Conservation (phyloP, 106 monocot genomes). For the Dactylorhiza incarnata region DNA sequence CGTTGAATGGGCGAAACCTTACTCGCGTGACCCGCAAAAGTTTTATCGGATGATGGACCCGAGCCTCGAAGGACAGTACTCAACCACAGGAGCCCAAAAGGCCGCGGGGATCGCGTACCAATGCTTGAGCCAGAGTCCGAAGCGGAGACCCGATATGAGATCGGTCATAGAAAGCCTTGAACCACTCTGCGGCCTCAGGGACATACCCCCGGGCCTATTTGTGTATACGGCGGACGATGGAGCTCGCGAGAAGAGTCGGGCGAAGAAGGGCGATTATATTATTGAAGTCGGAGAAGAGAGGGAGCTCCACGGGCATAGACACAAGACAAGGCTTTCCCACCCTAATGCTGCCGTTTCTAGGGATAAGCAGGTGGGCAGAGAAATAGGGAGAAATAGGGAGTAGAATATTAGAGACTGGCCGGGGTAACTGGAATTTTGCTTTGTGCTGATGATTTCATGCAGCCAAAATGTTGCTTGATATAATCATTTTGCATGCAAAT, state of each 20-base stretch:
- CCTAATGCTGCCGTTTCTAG: neutral
- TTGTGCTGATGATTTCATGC: too few relatives aligned
- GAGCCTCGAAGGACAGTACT: slow-evolving; percentile 44
- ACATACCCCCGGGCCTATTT: slow-evolving; percentile 31
- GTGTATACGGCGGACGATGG: slow-evolving; percentile 19
- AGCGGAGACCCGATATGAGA: slow-evolving; percentile 44
- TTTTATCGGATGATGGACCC: slow-evolving; percentile 45
- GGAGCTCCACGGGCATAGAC: neutral
- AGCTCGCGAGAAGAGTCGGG: neutral
- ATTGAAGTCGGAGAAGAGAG: neutral
- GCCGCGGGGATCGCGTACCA: slow-evolving; percentile 46
- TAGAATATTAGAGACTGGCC: too few relatives aligned
- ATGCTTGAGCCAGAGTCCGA: slow-evolving; percentile 40
- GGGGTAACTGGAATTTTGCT: too few relatives aligned
- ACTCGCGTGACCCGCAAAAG: slow-evolving; percentile 23
- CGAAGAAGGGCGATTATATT: neutral
- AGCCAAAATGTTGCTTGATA: too few relatives aligned
- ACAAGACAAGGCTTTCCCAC: neutral
- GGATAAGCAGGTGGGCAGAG: too few relatives aligned
- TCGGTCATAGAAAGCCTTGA: slow-evolving; percentile 39
- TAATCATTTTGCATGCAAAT: too few relatives aligned
- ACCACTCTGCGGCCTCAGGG: slow-evolving; percentile 33
- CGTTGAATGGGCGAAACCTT: slow-evolving; percentile 52
- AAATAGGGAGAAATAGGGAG: too few relatives aligned
- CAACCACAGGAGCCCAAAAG: slow-evolving; percentile 30